Evolutionary conservation across 1,139 yeast species (phyloP).

Genomic region (Eremothecium gossypii): DNA sequence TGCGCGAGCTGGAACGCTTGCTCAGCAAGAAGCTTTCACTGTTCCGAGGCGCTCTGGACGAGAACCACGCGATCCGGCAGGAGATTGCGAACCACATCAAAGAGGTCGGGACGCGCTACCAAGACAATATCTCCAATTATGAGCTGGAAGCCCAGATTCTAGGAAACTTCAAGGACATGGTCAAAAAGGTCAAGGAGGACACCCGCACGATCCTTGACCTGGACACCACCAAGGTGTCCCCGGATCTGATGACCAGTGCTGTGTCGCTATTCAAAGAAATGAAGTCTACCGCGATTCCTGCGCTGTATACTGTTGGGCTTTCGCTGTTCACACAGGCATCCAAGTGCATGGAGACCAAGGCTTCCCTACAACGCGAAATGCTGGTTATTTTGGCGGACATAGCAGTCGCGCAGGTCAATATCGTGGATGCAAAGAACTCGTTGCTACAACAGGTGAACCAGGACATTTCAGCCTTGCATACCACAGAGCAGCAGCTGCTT

Average conservation of each 20-base stretch:
- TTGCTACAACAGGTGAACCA: constrained; percentile 29
- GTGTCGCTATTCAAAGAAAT: constrained; percentile 8
- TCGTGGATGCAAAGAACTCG: constrained; percentile 22
- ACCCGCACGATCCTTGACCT: constrained; percentile 16
- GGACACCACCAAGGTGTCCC: constrained; percentile 10
- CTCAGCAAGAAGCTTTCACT: constrained; percentile 24
- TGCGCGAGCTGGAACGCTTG: constrained; percentile 20
- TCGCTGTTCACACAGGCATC: constrained; percentile 23
- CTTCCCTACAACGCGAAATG: constrained; percentile 16
- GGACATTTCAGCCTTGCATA: constrained; percentile 35
- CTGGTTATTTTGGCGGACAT: constrained; percentile 19
- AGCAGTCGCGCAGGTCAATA: constrained; percentile 21
- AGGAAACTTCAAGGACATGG: constrained; percentile 18
- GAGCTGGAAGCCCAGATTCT: constrained; percentile 21
- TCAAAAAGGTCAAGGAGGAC: constrained; percentile 11
- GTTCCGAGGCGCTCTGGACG: constrained; percentile 26
- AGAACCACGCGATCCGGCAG: constrained; percentile 25
- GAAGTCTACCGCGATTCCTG: constrained; percentile 15
- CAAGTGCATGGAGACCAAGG: constrained; percentile 14
- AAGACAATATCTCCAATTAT: constrained; percentile 12
- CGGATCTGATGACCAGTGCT: constrained; percentile 7
- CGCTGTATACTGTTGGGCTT: constrained; percentile 23
- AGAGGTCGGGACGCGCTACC: constrained; percentile 9
- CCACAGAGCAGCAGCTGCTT: constrained; percentile 36
- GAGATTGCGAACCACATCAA: constrained; percentile 14